Conservation (phyloP, 768 basidiomycete species). For the Lactarius trivialis region DNA sequence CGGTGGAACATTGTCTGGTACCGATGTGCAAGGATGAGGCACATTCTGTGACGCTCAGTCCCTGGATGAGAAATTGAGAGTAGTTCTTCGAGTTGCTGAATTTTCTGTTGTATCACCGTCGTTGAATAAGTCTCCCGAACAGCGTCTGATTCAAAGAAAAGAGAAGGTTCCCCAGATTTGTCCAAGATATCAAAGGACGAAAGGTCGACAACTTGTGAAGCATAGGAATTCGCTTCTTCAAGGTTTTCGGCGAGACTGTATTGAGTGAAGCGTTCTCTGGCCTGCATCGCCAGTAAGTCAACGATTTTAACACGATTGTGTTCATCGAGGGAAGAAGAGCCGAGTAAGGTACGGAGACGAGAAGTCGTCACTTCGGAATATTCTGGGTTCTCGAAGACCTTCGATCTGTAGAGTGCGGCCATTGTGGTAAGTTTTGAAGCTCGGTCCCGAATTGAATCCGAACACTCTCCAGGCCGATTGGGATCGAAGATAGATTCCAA, state of each 20-base stretch:
- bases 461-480: not conserved
- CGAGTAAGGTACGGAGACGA: not conserved
- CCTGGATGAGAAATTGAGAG: not conserved
- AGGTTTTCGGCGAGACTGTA: not conserved
- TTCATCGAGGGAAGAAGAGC: not conserved
- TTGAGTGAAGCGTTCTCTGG: not conserved
- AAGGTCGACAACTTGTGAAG: not conserved
- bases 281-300: not conserved
- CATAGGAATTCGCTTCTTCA: not conserved
- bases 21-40: not conserved
- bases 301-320: not conserved
- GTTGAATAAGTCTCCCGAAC: not conserved
- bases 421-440: not conserved
- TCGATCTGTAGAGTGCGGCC: not conserved
- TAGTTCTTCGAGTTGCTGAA: not conserved
- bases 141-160: not conserved
- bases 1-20: not conserved
- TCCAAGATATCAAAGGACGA: not conserved
- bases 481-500: not conserved
- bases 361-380: not conserved
- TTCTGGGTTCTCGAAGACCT: not conserved
- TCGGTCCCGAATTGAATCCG: not conserved
- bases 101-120: not conserved
- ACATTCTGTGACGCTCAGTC: not conserved
- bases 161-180: not conserved